Percentiles rank a stretch among this genome's conserved stretches.
phyloP scores from a whole-genome alignment of 2,329 filamentous ascomycete genomes.

The Alternaria ethzedia region DNA sequence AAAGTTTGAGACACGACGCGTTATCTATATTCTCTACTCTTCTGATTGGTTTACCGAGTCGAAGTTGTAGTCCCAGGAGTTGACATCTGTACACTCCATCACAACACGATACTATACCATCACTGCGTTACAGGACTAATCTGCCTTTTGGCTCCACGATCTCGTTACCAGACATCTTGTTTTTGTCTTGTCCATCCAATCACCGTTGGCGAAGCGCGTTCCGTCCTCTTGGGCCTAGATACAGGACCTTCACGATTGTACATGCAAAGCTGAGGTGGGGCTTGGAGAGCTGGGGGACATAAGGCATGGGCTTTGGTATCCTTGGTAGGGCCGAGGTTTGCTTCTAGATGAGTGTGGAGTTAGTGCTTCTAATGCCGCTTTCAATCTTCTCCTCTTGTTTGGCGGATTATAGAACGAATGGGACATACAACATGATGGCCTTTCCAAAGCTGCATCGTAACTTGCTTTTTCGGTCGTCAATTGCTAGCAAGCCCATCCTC shows the following conservation, averaged over 20 bases:
- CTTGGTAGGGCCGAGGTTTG: neutral
- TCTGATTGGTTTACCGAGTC: neutral
- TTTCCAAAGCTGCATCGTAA: neutral
- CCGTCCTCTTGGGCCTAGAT: neutral
- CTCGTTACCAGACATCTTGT: neutral
- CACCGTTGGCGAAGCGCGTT: neutral
- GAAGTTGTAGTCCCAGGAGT: neutral
- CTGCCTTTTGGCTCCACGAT: neutral
- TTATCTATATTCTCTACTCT: neutral
- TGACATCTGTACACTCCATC: neutral
- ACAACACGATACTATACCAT: neutral
- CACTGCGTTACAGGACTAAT: neutral
- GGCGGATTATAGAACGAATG: neutral
- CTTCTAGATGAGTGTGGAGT: neutral
- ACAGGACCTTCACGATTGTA: neutral
- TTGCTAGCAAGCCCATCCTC: neutral
- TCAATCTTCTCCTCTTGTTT: neutral
- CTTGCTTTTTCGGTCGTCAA: neutral
- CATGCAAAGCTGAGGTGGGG: neutral
- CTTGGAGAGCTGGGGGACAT: accelerated
- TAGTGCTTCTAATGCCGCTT: neutral
- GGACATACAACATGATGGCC: too few species aligned
- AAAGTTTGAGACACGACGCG: neutral
- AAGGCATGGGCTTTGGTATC: neutral
- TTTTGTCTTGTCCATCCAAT: neutral